Evolutionary conservation across 805 yeast genomes (phyloP).

Genomic region (Grigorovia humatica): DNA sequence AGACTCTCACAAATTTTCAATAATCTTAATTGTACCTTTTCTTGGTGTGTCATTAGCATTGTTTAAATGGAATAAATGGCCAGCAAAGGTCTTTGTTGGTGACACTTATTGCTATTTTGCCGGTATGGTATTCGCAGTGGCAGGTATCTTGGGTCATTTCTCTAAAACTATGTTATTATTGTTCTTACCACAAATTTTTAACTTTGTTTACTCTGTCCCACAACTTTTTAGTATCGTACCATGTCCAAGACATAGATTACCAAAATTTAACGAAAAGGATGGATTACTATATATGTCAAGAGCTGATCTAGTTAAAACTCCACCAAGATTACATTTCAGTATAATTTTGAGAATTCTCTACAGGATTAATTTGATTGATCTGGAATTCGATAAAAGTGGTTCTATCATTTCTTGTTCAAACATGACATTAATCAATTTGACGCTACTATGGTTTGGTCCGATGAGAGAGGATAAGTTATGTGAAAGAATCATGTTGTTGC

Average conservation of each 20-base stretch:
- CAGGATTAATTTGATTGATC: conserved; percentile 34
- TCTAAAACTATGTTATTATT: conserved; percentile 83
- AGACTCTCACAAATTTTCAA: conserved; percentile 75
- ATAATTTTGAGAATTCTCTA: conserved; percentile 37
- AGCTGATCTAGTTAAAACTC: conserved; percentile 33
- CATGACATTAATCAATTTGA: conserved; percentile 77
- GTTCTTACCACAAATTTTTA: conserved; percentile 83
- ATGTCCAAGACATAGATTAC: conserved; percentile 93
- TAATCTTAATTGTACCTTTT: conserved; percentile 73
- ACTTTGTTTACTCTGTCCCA: conserved; percentile 85
- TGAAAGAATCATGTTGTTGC: conserved; percentile 44
- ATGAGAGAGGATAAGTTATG: conserved; percentile 75
- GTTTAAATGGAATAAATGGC: conserved; percentile 76
- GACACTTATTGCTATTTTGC: conserved; percentile 97
- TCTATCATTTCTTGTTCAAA: conserved; percentile 48
- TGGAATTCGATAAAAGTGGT: conserved; percentile 32
- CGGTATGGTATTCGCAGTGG: conserved; percentile 98
- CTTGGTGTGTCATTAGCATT: conserved; percentile 74
- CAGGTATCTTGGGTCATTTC: conserved; percentile 92
- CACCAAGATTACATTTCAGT: conserved; percentile 26
- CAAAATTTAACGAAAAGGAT: conserved; percentile 56
- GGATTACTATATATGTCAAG: conserved; percentile 70
- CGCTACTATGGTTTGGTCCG: conserved; percentile 83
- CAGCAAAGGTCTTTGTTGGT: conserved; percentile 90
- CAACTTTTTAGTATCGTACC: conserved; percentile 80